Evolutionary conservation across 345 rosid species (phyloP), one percentile per base, ranked within the genome.

Genomic region (Excoecaria agallocha): DNA sequence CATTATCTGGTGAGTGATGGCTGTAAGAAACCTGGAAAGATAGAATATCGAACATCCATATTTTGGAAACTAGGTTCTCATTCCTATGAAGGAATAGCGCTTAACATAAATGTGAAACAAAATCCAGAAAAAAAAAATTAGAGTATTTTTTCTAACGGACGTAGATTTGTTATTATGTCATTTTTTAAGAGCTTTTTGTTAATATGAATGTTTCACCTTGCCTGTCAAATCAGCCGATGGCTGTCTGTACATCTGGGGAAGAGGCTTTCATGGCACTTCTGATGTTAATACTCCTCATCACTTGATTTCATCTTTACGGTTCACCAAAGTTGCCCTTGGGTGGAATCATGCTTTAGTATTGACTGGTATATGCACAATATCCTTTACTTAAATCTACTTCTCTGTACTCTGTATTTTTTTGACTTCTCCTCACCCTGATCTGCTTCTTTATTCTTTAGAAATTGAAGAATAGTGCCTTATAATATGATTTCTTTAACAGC

Each of bases 331-430:
- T 69, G 91, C 84, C 56, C 79, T 90, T 77, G 98, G 99, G 71
- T 93, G 99, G 97, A 93, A 89, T 78, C 99, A 95, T 66, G 86
- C 88, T 50, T 74, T 93, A 43, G 22, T 85, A 64, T 78, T 91
- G 73, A 87, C 93, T 3, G 90, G 98, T 93, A 72, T n/a, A 39
- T 43, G 20, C 22, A 8, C 30, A 13, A 63, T 22, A 38, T 60
- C 68, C 59, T 46, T 65, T 51, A n/a, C 13, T 38, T 50, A 2
- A 71, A 49, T 22, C 17, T 59, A 20, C 2, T 41, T 45, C 0
- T 16, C 39, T 41, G 24, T 50, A 54, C 37, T 57, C 5, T 41
- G 30, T 0, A 16, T 3, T 45, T 13, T 22, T n/a, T 43, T 65
- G 30, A 22, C 37, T 55, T 24, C 35, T 41, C 51, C 24, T 30